Conservation (phyloP, 176 grass and related monocot species). For the Luzula sylvatica region DNA sequence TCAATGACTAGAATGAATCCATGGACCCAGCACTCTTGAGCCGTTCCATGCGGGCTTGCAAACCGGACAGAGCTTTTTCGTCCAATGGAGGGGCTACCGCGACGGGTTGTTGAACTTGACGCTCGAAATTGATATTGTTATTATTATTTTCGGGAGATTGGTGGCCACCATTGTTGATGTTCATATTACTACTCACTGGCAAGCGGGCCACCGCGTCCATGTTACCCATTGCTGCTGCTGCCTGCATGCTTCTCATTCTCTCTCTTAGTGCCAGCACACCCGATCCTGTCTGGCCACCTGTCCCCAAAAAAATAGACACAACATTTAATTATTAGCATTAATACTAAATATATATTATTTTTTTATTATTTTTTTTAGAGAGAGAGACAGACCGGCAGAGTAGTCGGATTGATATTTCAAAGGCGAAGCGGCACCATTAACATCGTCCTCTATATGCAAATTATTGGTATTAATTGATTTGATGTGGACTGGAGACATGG, state of each 20-base stretch:
- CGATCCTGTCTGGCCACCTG: constrained; percentile 24
- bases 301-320: background rate
- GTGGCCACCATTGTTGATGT: constrained; percentile 28
- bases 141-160: constrained; percentile 33
- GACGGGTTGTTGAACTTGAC: constrained; percentile 30
- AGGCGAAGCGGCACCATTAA: constrained; percentile 15
- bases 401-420: constrained; percentile 56
- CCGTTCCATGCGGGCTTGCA: constrained; percentile 95
- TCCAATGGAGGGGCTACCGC: constrained; percentile 72
- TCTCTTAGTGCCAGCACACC: constrained; percentile 64
- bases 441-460: constrained; percentile 35
- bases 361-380: background rate
- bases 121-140: constrained; percentile 34
- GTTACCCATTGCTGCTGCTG: constrained; percentile 61
- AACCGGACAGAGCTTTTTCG: constrained; percentile 78
- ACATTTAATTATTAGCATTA: background rate
- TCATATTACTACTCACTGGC: constrained; percentile 11
- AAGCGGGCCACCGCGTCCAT: constrained; percentile 41
- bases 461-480: constrained; percentile 51
- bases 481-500: constrained; percentile 73
- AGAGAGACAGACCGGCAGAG: constrained; percentile 35
- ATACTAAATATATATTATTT: too few species aligned
- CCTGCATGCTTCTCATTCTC: constrained; percentile 99
- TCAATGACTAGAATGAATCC: constrained; percentile 61
- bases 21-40: constrained; percentile 72